Base-by-base conservation (phyloP, 805 yeast genomes). In the Candida tallmaniae region DNA sequence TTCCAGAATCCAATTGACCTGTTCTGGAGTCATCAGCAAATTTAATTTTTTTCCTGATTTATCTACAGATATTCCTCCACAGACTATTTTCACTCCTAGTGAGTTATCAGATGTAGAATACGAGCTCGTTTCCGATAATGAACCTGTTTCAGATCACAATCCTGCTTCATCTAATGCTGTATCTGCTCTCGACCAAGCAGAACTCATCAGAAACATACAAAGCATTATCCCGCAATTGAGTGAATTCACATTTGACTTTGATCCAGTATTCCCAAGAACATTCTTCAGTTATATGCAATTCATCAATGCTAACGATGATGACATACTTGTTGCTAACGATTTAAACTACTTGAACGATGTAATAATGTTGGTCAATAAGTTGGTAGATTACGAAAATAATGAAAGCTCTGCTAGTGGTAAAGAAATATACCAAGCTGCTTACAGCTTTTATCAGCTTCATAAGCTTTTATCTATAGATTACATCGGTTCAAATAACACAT, bases 351-450 rank as follows among this genome's bases (percentile, higher is more conserved):
- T 43, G 14, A 40, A 40, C 22, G 31, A 25, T 12, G 9, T 43
- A 7, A 40, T 43, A 7, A 27, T 24, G 24, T 16, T 38, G 12
- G 38, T 60, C 2, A 47, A 50, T 19, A 39, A 31, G 6, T 48
- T 65, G 6, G 48, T 54, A 4, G 60, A 61, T 16, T 61, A 48
- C 34, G 64, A 57, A 35, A 52, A 54, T 23, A 47, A 47, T 6
- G 58, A 49, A 3, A 33, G 35, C 21, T 25, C 41, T 6, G 14
- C 34, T 11, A 29, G 29, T 18, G 31, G 31, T 14, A 41, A 32
- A 11, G 36, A 44, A 13, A 48, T 58, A 4, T 51, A 45, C 25
- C 46, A 43, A 5, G 45, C 46, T 6, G 55, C 64, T 9, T 26
- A 36, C 11, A 32, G 47, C 14, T 45, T 63, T 20, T 48, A 45